Percentiles rank a stretch among this genome's conserved stretches.
Conservation (phyloP, 2,329 filamentous ascomycete genomes). For the Apiospora koreana region DNA sequence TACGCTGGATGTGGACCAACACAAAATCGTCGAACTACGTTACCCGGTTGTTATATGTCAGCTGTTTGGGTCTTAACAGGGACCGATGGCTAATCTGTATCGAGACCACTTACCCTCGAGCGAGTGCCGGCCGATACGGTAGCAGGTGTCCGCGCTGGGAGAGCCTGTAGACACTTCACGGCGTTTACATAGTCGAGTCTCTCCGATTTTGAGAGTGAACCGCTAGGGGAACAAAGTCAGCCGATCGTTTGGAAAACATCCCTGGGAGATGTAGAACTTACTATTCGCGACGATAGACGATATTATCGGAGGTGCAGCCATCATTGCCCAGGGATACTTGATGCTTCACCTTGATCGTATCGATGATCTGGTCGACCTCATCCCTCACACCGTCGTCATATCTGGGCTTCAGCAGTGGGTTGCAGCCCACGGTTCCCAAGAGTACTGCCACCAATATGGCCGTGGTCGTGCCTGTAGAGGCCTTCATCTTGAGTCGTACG, state of each 20-base stretch:
- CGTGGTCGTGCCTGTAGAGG: no score
- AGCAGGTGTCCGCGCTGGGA: conserved; percentile 20
- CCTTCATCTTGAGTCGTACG: neutral
- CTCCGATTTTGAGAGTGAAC: conserved; percentile 20
- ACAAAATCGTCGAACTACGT: conserved; percentile 46
- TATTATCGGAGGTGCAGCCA: neutral
- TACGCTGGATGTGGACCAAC: conserved; percentile 43
- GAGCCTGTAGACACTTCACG: conserved; percentile 38
- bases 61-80: neutral
- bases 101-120: neutral
- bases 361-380: neutral
- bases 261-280: neutral
- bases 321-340: neutral
- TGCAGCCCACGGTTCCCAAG: neutral
- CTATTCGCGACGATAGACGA: neutral
- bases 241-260: neutral
- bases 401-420: neutral
- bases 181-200: conserved; percentile 39
- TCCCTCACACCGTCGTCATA: neutral
- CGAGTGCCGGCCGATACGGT: neutral
- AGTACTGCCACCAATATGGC: neutral
- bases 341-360: neutral
- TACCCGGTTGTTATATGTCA: neutral
- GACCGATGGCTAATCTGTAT: neutral
- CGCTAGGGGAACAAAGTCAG: neutral